Evolutionary conservation across 306 rosid genomes (phyloP).

Genomic region (Rosa rugosa): DNA sequence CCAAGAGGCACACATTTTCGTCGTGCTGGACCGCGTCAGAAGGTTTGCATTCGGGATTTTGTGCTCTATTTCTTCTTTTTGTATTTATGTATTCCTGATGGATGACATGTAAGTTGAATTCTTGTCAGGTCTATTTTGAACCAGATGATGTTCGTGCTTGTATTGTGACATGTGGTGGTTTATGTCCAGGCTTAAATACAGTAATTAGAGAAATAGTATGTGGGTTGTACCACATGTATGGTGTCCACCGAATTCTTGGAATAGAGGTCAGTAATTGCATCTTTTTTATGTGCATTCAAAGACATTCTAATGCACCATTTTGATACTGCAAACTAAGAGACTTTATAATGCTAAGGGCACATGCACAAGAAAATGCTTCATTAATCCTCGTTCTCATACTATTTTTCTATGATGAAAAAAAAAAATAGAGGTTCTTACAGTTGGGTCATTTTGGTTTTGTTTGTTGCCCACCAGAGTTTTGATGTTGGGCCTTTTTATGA

Average conservation of each 20-base stretch:
- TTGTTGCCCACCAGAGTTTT: background rate
- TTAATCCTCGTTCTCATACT: background rate
- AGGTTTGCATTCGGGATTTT: slow-evolving; percentile 23
- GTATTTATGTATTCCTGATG: background rate
- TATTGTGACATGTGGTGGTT: slow-evolving; percentile 62
- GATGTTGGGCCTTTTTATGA: background rate
- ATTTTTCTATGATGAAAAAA: background rate
- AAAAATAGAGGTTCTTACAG: background rate
- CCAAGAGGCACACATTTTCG: slow-evolving; percentile 48
- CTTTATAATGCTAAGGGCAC: background rate
- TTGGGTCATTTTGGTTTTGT: background rate
- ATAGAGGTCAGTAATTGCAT: slow-evolving; percentile 39
- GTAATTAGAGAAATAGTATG: slow-evolving; percentile 59
- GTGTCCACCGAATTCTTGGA: slow-evolving; percentile 45
- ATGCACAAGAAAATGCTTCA: background rate
- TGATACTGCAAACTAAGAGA: background rate
- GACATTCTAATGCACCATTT: background rate
- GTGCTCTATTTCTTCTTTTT: background rate
- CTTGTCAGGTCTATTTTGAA: slow-evolving; percentile 50
- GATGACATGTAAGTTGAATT: background rate
- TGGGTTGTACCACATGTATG: slow-evolving; percentile 60
- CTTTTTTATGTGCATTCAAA: background rate
- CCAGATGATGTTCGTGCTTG: slow-evolving; percentile 52
- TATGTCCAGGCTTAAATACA: slow-evolving; percentile 59
- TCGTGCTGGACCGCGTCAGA: slow-evolving; percentile 48